Evolutionary conservation across 768 basidiomycete species (phyloP).

Genomic region (Suillus alpinus): DNA sequence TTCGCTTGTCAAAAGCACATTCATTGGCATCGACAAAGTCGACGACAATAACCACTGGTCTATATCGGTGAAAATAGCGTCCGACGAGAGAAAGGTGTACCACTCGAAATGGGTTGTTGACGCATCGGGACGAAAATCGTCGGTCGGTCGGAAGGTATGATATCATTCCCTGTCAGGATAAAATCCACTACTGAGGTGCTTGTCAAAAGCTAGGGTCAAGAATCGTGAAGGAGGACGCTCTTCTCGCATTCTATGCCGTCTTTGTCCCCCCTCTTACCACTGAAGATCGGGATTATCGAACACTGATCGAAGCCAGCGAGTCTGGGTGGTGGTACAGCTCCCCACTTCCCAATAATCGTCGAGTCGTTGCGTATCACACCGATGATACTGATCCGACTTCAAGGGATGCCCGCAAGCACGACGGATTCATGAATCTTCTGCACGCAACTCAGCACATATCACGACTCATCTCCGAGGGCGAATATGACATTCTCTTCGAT

Average conservation of each 20-base stretch:
- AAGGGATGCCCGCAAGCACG: conserved; percentile 22
- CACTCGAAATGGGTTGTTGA: conserved; percentile 32
- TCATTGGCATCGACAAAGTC: conserved; percentile 7
- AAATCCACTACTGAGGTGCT: neutral
- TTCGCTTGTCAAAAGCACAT: conserved; percentile 10
- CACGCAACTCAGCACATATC: conserved; percentile 25
- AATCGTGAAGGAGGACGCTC: conserved; percentile 20
- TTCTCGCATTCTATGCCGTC: conserved; percentile 32
- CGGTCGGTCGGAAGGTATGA: conserved; percentile 25
- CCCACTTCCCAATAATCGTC: conserved; percentile 23
- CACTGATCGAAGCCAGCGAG: conserved; percentile 33
- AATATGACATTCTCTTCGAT: conserved; percentile 20
- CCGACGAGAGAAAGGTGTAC: conserved; percentile 9
- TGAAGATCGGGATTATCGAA: conserved; percentile 29
- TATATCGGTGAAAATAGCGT: neutral
- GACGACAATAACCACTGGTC: conserved; percentile 3
- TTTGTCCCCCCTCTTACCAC: conserved; percentile 17
- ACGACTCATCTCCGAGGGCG: conserved; percentile 13
- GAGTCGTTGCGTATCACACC: conserved; percentile 34
- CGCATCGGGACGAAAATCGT: conserved; percentile 36
- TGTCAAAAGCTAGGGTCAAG: conserved; percentile 25
- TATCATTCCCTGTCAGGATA: neutral
- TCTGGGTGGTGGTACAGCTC: conserved; percentile 37
- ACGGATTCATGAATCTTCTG: conserved; percentile 30
- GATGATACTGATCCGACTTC: conserved; percentile 21